Base-by-base conservation (phyloP, 768 basidiomycete species). In the Suillus subaureus region DNA sequence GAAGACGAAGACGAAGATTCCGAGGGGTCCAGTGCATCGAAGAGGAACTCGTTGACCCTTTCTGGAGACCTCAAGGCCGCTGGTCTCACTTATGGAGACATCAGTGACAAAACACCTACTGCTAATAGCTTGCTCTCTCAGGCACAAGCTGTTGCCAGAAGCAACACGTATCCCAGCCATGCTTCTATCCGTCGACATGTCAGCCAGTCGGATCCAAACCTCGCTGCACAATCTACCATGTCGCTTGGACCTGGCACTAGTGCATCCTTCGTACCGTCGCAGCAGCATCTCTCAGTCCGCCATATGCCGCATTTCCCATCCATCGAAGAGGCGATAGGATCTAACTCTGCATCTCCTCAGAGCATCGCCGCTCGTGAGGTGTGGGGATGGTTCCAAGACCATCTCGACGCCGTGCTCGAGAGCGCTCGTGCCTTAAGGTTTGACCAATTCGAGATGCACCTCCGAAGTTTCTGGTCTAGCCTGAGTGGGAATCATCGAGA, bases 331-430 rank as follows among this genome's bases (percentile, higher is more conserved):
- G 92, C 92, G 26, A 85, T 94, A 45, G 90, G 89, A 57, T 82
- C 86, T 33, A 89, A 82, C 71, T 90, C 90, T 13, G 85, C 89
- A n/a, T 86, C 92, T 55, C 82, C 91, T 35, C 90, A 94, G 70
- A 86, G 88, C 63, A 84, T 93, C 26, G 89, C 89, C 66, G 94
- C 92, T 35, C 87, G 91, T 69, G 92, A 93, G 76, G 91, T 94
- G 7, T 97, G 95, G 95, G 85, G 83, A 37, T 93, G 92, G 89
- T 97, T 97, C 82, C 90, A 92, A 76, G 91, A 94, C 64, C 95
- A 97, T 80, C 82, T 95, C 67, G 93, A 96, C 77, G 81, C 89
- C 0, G 82, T 96, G 56, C 79, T 95, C 39, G 92, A 94, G 69
- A 89, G 86, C 70, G 87, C 94, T 51, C 82, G 91, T 63, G 80